Base-by-base conservation (phyloP, 805 yeast genomes). In the Candida insectalens region DNA sequence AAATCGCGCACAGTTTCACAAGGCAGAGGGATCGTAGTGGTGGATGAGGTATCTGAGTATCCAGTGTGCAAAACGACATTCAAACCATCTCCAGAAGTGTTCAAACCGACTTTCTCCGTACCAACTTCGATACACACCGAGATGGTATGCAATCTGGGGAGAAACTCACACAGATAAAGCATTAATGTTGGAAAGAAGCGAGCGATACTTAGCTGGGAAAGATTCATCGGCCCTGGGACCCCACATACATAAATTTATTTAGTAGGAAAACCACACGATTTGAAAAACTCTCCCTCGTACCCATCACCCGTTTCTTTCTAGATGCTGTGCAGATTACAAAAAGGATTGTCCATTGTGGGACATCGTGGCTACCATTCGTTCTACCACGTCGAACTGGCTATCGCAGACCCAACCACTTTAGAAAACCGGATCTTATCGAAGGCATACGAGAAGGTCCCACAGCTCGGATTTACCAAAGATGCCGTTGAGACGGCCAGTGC, bases 401-500 rank as follows among this genome's bases (percentile, higher is more conserved):
- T 41, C 5, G 19, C 55, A 5, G 55, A 57, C 29, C 30, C 43
- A 3, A 22, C 40, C 3, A 44, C 55, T 4, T 51, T 68, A 6
- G 74, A 70, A 38, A 53, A 62, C 26, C 50, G 56, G 36, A 53
- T 72, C 12, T 36, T 57, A 19, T 30, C 43, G 3, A 43, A 40
- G 26, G 63, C 63, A 7, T 49, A 57, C 30, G 47, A 50, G 4
- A 41, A 44, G 37, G 64, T 72, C 25, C 77, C 77, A 3, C 37
- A 43, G 28, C 48, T 43, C 35, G 79, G 79, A 2, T 71, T 72
- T 45, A 44, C 59, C 16, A 46, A 52, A 17, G 36, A 39, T 19
- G 58, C 75, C 16, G 49, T 72, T 3, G 53, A 55, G n/a, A 42
- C 54, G n/a, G 73, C 77, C 9, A 56, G 66, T 3, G 44, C 52